Evolutionary conservation across 2,329 filamentous ascomycete genomes (phyloP).

Genomic region (Aureobasidium sp.): DNA sequence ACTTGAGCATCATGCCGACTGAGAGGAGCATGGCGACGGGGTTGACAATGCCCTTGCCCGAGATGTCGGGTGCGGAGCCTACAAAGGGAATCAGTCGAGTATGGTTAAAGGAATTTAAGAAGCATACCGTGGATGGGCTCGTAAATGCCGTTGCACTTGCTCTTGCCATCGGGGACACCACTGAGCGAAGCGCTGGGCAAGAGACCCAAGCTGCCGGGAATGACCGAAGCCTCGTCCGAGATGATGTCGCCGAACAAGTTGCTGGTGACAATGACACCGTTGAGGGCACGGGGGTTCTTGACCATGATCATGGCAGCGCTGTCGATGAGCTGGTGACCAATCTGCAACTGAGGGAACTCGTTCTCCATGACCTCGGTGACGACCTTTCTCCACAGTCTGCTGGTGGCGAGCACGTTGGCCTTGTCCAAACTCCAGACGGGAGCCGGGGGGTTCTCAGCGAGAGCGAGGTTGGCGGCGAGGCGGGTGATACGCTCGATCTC

Average conservation of each 20-base stretch:
- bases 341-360: constrained; percentile 79
- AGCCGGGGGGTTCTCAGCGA: constrained; percentile 64
- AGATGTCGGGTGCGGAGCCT: constrained; percentile 90
- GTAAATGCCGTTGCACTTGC: constrained; percentile 85
- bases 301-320: constrained; percentile 96
- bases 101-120: not conserved
- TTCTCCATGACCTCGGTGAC: constrained; percentile 75
- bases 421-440: constrained; percentile 87
- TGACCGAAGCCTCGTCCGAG: constrained; percentile 87
- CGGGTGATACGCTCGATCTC: constrained; percentile 87
- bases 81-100: constrained; percentile 2
- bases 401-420: constrained; percentile 90
- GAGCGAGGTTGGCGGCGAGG: constrained; percentile 70
- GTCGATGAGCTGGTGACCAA: constrained; percentile 88
- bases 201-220: constrained; percentile 81
- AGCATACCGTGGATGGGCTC: constrained; percentile 85
- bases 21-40: constrained; percentile 87
- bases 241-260: constrained; percentile 97
- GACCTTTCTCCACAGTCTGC: constrained; percentile 78
- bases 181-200: constrained; percentile 81
- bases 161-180: constrained; percentile 77
- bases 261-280: constrained; percentile 84
- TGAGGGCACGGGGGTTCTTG: constrained; percentile 80
- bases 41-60: constrained; percentile 83
- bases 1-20: constrained; percentile 90